Conservation (phyloP, 129 eudicot species). For the Centella asiatica region DNA sequence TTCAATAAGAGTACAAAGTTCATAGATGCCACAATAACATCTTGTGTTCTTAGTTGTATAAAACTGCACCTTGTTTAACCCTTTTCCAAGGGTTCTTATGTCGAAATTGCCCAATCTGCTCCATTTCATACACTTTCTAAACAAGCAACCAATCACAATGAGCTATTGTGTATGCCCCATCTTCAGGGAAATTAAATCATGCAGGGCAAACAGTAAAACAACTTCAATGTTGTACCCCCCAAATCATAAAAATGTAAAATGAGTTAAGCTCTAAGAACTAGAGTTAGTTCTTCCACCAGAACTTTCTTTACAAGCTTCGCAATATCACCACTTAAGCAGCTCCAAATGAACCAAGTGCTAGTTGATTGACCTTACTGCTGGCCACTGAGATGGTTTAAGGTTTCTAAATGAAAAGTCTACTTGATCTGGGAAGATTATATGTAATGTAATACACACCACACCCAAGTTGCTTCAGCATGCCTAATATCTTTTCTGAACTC, state of each 20-base stretch:
- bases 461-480: too few species aligned
- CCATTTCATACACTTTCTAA: not conserved
- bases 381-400: not conserved
- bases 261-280: not conserved
- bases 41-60: too few species aligned
- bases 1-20: too few species aligned
- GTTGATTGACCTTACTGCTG: too few species aligned
- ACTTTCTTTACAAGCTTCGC: not conserved
- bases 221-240: too few species aligned
- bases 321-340: not conserved
- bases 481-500: too few species aligned
- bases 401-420: not conserved
- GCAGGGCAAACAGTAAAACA: not conserved
- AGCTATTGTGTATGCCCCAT: not conserved
- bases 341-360: not conserved
- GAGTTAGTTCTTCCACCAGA: not conserved
- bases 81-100: too few species aligned
- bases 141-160: not conserved
- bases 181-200: not conserved
- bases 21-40: too few species aligned
- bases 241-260: not conserved
- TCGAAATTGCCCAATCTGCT: not conserved
- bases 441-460: too few species aligned
- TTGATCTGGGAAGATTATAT: too few species aligned
- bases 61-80: too few species aligned